Conservation (phyloP, 495 filamentous ascomycete species). For the Copromyces sp. region DNA sequence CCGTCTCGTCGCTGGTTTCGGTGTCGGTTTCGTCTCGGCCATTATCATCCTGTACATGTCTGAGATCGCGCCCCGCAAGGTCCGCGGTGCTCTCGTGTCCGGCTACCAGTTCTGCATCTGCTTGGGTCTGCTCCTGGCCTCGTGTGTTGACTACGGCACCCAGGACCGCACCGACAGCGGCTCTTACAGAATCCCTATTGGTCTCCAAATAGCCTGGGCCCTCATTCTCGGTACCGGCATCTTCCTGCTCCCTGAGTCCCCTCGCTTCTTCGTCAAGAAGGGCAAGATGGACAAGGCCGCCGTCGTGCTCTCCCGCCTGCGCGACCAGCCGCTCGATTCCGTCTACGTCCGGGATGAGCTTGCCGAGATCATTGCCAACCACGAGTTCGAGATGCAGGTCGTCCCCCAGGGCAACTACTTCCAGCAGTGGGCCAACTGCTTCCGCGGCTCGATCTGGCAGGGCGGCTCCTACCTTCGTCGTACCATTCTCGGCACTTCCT, state of each 20-base stretch:
- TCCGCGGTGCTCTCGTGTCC: constrained; percentile 61
- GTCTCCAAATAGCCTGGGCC: constrained; percentile 59
- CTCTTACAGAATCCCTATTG: constrained; percentile 65
- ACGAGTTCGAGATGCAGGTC: constrained; percentile 63
- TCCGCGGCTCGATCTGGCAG: constrained; percentile 47
- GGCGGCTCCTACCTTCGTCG: constrained; percentile 50
- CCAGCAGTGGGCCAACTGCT: constrained; percentile 54
- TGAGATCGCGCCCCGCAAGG: constrained; percentile 52
- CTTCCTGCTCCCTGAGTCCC: constrained; percentile 61
- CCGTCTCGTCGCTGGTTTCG: constrained; percentile 40
- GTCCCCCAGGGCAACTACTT: constrained; percentile 52
- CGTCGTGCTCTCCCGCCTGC: constrained; percentile 50
- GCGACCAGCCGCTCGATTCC: constrained; percentile 55
- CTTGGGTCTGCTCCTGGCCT: constrained; percentile 60
- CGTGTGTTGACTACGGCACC: constrained; percentile 63
- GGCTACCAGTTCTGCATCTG: constrained; percentile 74
- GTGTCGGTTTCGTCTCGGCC: constrained; percentile 63
- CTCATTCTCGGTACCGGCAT: constrained; percentile 51
- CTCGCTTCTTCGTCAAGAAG: constrained; percentile 66
- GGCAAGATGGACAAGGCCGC: constrained; percentile 53
- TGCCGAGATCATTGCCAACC: constrained; percentile 69
- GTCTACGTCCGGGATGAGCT: constrained; percentile 56
- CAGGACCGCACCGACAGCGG: constrained; percentile 50
- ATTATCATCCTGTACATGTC: constrained; percentile 70
- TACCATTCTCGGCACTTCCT: constrained; percentile 58